Percentiles rank a stretch among this genome's conserved stretches.
Evolutionary conservation across 352 stramenopile genomes (phyloP).

Genomic region (Achlya hypogyna): DNA sequence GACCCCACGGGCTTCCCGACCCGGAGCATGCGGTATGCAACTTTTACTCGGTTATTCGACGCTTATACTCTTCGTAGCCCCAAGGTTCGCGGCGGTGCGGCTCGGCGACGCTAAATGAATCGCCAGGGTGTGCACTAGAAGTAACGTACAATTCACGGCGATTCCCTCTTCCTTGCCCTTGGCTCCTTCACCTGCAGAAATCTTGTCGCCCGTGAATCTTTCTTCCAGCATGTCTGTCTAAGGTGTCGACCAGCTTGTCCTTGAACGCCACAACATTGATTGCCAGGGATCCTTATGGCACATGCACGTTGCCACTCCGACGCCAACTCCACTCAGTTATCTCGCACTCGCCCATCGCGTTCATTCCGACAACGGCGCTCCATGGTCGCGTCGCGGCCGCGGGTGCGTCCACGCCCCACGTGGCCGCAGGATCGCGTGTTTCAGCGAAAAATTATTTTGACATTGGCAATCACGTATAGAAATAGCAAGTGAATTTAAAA

Average conservation of each 20-base stretch:
- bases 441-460: neutral
- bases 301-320: too few species aligned
- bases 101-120: conserved; percentile 9
- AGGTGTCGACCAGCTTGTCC: too few species aligned
- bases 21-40: conserved; percentile 54
- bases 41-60: neutral
- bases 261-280: too few species aligned
- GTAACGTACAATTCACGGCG: neutral
- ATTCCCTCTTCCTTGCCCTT: neutral
- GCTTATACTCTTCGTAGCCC: conserved; percentile 15
- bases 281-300: too few species aligned
- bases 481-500: neutral
- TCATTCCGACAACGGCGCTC: too few species aligned
- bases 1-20: conserved; percentile 79
- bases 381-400: neutral
- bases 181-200: too few species aligned
- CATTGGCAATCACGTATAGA: neutral
- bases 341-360: too few species aligned
- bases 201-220: too few species aligned
- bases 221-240: too few species aligned
- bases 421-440: conserved; percentile 6
- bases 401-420: neutral
- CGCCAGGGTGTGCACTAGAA: neutral
- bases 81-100: neutral
- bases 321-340: too few species aligned